A percentile compares a stretch with the other conserved stretches of the same genome.
Conservation (phyloP, 2,329 filamentous ascomycete genomes). For the Claviceps paspali region DNA sequence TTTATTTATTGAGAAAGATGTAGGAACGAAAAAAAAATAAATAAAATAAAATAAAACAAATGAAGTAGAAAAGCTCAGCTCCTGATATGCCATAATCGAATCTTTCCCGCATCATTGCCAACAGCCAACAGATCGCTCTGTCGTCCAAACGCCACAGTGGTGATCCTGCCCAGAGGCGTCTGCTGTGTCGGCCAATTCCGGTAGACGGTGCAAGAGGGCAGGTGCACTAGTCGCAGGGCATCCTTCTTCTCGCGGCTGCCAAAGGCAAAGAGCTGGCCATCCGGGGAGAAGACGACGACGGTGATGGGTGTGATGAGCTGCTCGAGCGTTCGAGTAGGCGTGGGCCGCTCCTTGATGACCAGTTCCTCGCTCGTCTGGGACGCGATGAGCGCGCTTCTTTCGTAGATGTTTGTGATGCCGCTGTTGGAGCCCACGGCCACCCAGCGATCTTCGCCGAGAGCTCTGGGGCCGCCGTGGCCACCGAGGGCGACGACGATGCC, state of each 20-base stretch:
- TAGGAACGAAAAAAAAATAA: too few species aligned
- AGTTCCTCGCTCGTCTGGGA: constrained; percentile 23
- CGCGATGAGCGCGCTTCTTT: constrained; percentile 50
- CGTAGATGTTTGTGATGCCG: constrained; percentile 88
- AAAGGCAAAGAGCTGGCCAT: constrained; percentile 81
- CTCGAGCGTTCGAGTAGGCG: constrained; percentile 60
- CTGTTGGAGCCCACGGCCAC: constrained; percentile 73
- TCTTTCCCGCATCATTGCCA: constrained; percentile 76
- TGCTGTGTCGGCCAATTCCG: constrained; percentile 90
- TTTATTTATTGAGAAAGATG: too few species aligned
- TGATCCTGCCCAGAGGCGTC: constrained; percentile 76
- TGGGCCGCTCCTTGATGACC: constrained; percentile 49
- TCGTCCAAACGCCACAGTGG: constrained; percentile 52
- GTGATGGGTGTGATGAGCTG: constrained; percentile 80
- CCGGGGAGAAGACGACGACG: constrained; percentile 64
- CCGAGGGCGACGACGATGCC: constrained; percentile 73
- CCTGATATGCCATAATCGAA: constrained; percentile 80
- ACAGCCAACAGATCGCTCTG: constrained; percentile 62
- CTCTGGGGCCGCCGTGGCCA: constrained; percentile 43
- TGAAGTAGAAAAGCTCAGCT: constrained; percentile 24
- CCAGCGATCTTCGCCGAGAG: constrained; percentile 71
- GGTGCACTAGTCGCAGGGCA: constrained; percentile 71
- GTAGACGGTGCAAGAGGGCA: constrained; percentile 88
- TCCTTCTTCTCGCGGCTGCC: constrained; percentile 79
- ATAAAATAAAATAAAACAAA: neutral